Evolutionary conservation across 2,329 filamentous ascomycete species (phyloP).

Genomic region (Thielaviopsis ethacetica): DNA sequence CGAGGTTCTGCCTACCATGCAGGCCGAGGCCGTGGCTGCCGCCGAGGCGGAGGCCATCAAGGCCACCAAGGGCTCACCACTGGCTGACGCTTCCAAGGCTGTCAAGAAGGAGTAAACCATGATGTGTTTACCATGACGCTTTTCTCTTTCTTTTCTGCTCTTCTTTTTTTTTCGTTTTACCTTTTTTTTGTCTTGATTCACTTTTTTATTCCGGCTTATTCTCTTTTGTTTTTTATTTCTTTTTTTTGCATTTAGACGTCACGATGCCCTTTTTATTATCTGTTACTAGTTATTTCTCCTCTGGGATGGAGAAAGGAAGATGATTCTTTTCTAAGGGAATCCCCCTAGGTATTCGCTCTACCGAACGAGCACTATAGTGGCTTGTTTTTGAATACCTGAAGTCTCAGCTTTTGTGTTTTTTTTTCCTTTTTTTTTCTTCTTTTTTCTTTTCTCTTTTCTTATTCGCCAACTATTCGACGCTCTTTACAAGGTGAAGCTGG

Average conservation of each 20-base stretch:
- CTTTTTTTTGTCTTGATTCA: background rate
- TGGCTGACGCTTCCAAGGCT: slow-evolving; percentile 17
- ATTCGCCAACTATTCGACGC: background rate
- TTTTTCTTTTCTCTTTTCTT: background rate
- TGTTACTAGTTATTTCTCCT: background rate
- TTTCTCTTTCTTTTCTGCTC: background rate
- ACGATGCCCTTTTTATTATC: slow-evolving; percentile 6
- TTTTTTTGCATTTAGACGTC: slow-evolving; percentile 12
- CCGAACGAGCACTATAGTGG: background rate
- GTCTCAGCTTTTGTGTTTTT: background rate
- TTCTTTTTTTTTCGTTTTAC: background rate
- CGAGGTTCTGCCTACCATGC: slow-evolving; percentile 34
- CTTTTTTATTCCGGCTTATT: background rate
- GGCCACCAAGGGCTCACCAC: slow-evolving; percentile 5
- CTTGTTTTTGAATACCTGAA: background rate
- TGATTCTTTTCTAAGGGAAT: background rate
- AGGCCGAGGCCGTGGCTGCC: slow-evolving; percentile 22
- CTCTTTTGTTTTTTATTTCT: slow-evolving; percentile 1
- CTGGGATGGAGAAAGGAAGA: background rate
- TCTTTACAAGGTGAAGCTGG: background rate
- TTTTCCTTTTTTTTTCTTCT: background rate
- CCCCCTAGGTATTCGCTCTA: background rate
- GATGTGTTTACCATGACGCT: background rate
- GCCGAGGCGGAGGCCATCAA: slow-evolving; percentile 9
- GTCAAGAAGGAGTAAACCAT: slow-evolving; percentile 17